Conservation (phyloP, 495 filamentous ascomycete genomes). For the Patellaria atrata region DNA sequence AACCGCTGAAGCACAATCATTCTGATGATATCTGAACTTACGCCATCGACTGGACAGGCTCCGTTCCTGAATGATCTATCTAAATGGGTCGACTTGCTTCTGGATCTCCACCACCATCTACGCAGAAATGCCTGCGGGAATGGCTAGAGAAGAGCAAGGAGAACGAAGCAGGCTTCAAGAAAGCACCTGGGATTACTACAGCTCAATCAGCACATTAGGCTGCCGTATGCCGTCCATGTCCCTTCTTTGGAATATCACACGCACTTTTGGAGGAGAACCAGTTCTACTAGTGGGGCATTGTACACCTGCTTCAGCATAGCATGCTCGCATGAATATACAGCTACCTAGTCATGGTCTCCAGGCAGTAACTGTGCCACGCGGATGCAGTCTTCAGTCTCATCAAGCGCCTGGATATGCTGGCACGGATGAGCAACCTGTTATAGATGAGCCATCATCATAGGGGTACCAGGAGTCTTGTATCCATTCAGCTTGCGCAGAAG, state of each 20-base stretch:
- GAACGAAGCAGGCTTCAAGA: slow-evolving; percentile 5
- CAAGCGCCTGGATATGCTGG: slow-evolving; percentile 5
- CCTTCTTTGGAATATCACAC: slow-evolving; percentile 8
- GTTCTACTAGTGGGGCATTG: slow-evolving; percentile 7
- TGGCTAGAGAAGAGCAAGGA: slow-evolving; percentile 7
- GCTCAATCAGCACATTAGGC: slow-evolving; percentile 4
- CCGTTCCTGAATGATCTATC: slow-evolving; percentile 6
- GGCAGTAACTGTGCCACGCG: slow-evolving; percentile 8
- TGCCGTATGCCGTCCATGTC: slow-evolving; percentile 4
- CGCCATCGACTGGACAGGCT: slow-evolving; percentile 7
- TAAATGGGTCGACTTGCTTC: slow-evolving; percentile 5
- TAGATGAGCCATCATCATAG: slow-evolving; percentile 9
- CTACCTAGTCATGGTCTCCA: slow-evolving; percentile 9
- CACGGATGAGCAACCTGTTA: slow-evolving; percentile 7
- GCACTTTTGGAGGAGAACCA: slow-evolving; percentile 5
- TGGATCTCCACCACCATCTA: slow-evolving; percentile 6
- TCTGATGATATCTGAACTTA: slow-evolving; percentile 6
- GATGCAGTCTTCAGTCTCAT: slow-evolving; percentile 9
- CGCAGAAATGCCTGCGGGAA: slow-evolving; percentile 7
- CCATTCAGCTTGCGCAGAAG: slow-evolving; percentile 11
- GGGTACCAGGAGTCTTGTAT: slow-evolving; percentile 9
- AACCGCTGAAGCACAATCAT: slow-evolving; percentile 7
- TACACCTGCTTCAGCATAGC: slow-evolving; percentile 7
- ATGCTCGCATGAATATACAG: slow-evolving; percentile 9
- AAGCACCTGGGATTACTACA: slow-evolving; percentile 4